Conservation (phyloP, 2,329 filamentous ascomycete genomes). For the Phaeosphaeria sp. region DNA sequence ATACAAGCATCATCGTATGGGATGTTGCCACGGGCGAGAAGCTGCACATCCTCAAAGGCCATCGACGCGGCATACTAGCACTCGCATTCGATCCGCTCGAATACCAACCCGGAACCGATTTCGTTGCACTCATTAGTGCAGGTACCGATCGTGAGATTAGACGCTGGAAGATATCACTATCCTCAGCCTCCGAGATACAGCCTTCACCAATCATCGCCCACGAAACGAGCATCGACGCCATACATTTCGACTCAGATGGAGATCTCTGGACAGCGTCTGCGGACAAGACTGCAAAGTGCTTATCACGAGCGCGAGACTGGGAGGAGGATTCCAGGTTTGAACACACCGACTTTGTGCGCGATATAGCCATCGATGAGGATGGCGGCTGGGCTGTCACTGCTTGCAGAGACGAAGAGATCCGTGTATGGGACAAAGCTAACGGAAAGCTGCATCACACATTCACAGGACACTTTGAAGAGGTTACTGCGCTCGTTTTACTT, state of each 20-base stretch:
- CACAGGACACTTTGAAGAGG: conserved; percentile 89
- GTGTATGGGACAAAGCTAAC: conserved; percentile 80
- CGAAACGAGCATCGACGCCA: conserved; percentile 86
- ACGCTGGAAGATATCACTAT: conserved; percentile 67
- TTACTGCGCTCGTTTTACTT: conserved; percentile 78
- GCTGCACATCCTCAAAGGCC: conserved; percentile 79
- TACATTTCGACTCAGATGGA: conserved; percentile 74
- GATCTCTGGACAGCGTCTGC: conserved; percentile 94
- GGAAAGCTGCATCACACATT: conserved; percentile 77
- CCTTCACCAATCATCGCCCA: conserved; percentile 73
- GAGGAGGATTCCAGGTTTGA: conserved; percentile 72
- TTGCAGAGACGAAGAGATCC: conserved; percentile 88
- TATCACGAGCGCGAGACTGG: conserved; percentile 73
- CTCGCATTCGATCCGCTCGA: conserved; percentile 73
- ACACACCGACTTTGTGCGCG: conserved; percentile 90
- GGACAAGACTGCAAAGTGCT: conserved; percentile 84
- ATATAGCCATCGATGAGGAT: conserved; percentile 72
- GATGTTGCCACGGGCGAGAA: conserved; percentile 71
- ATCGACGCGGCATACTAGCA: conserved; percentile 78
- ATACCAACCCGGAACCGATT: conserved; percentile 28
- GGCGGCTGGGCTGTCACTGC: conserved; percentile 84
- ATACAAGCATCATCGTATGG: conserved; percentile 72
- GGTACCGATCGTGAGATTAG: conserved; percentile 71
- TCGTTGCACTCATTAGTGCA: conserved; percentile 73
- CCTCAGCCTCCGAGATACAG: conserved; percentile 33